A percentile compares a stretch with the other conserved stretches of the same genome.
phyloP scores from a whole-genome alignment of 768 basidiomycete genomes.

The Steccherinum ochraceum region DNA sequence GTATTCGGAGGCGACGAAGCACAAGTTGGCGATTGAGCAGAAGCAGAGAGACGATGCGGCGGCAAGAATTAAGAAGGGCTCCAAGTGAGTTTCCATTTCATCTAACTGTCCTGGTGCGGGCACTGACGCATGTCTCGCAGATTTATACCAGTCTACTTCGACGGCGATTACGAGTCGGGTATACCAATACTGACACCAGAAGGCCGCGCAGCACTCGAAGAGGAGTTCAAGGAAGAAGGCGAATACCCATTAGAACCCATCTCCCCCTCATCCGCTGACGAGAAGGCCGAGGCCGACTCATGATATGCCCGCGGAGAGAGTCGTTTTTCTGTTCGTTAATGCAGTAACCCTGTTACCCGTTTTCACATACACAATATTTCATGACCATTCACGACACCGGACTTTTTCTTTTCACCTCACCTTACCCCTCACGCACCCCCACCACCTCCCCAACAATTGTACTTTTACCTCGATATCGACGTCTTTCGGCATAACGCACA shows the following conservation, averaged over 20 bases:
- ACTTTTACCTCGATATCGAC: no score
- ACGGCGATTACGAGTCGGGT: conserved; percentile 59
- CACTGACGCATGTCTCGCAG: conserved; percentile 27
- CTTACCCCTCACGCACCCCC: no score
- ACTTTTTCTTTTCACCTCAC: no score
- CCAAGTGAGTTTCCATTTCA: conserved; percentile 67
- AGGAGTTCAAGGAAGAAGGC: conserved; percentile 44
- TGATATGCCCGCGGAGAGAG: no score
- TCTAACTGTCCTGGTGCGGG: not conserved
- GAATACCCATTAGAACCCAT: conserved; percentile 12
- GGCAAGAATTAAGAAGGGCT: conserved; percentile 75
- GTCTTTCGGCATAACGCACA: no score
- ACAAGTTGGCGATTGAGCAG: conserved; percentile 92
- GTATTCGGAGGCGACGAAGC: conserved; percentile 84
- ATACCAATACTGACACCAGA: conserved; percentile 60
- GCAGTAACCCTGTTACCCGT: no score
- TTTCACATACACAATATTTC: not conserved
- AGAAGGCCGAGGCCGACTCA: no score
- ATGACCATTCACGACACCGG: not conserved
- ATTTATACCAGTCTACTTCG: conserved; percentile 74
- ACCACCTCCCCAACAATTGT: no score
- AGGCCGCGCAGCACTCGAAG: conserved; percentile 67
- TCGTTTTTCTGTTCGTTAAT: no score
- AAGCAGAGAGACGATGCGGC: conserved; percentile 84
- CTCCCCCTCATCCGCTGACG: no score